Percentiles rank a stretch among this genome's conserved stretches.
phyloP scores from a whole-genome alignment of 1,284 basidiomycete genomes.

The Singerocomus rubriflavus region DNA sequence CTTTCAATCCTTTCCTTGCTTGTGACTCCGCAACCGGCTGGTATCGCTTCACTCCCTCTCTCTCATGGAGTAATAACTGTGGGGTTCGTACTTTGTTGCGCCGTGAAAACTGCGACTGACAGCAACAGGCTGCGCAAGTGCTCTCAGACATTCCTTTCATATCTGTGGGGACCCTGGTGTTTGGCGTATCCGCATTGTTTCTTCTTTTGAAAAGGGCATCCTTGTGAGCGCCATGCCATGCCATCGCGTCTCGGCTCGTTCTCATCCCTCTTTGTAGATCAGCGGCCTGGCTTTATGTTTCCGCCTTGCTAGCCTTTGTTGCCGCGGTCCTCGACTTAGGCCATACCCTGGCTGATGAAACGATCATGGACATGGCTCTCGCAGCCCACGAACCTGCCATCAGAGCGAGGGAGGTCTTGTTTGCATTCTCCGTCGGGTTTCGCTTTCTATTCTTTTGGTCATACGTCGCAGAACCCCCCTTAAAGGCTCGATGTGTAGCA shows the following conservation, averaged over 20 bases:
- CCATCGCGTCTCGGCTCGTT: neutral
- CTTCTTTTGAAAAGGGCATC: conserved; percentile 54
- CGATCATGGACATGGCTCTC: conserved; percentile 23
- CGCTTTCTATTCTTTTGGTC: conserved; percentile 69
- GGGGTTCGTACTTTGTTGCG: conserved; percentile 28
- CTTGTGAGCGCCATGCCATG: conserved; percentile 42
- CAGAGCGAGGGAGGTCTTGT: conserved; percentile 55
- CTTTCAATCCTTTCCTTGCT: neutral
- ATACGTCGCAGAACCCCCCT: conserved; percentile 56
- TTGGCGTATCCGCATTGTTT: conserved; percentile 63
- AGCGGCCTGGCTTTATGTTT: conserved; percentile 51
- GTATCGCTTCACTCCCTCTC: conserved; percentile 27
- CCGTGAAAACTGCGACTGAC: conserved; percentile 8
- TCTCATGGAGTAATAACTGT: conserved; percentile 34
- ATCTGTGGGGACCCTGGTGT: conserved; percentile 60
- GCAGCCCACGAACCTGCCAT: conserved; percentile 37
- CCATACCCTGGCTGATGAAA: conserved; percentile 47
- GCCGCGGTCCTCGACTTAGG: conserved; percentile 66
- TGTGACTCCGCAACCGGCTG: conserved; percentile 19
- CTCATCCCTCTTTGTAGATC: conserved; percentile 37
- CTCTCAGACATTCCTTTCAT: conserved; percentile 68
- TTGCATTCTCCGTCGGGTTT: conserved; percentile 55
- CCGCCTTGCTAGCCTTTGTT: conserved; percentile 56
- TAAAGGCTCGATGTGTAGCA: conserved; percentile 35
- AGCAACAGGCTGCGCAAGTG: conserved; percentile 52